phyloP scores from a whole-genome alignment of 2,329 filamentous ascomycete genomes.

The Exophiala dermatitidis region DNA sequence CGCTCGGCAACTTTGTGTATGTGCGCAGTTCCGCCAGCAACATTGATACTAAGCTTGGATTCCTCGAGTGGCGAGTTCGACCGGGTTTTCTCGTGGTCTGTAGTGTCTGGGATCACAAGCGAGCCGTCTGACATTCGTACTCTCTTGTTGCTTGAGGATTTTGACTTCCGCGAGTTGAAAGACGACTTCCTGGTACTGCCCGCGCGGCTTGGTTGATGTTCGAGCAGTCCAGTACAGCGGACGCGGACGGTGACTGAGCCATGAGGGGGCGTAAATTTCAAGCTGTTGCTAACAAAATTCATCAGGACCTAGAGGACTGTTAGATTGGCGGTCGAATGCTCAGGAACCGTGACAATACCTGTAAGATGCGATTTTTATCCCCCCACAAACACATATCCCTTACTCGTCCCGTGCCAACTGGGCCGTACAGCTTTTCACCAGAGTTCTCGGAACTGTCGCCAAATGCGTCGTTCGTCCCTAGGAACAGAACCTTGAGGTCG shows the following conservation, averaged over 20 bases:
- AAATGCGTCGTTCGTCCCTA: constrained; percentile 45
- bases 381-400: constrained; percentile 86
- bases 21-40: constrained; percentile 50
- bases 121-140: constrained; percentile 27
- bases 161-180: constrained; percentile 26
- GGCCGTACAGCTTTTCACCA: constrained; percentile 51
- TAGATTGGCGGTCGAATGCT: neutral
- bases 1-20: constrained; percentile 43
- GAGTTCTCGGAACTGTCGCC: constrained; percentile 23
- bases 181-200: constrained; percentile 34
- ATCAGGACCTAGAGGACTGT: constrained; percentile 50
- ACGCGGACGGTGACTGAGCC: constrained; percentile 72
- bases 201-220: constrained; percentile 16
- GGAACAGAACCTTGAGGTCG: constrained; percentile 63
- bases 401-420: constrained; percentile 59
- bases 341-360: constrained; percentile 47
- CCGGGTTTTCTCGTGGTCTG: constrained; percentile 15
- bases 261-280: constrained; percentile 78
- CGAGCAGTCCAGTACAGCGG: constrained; percentile 48
- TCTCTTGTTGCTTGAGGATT: constrained; percentile 23
- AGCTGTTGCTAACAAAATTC: constrained; percentile 82
- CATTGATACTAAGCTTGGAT: constrained; percentile 52
- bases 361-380: constrained; percentile 83
- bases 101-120: constrained; percentile 13
- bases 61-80: constrained; percentile 17